Evolutionary conservation across 116 monocot genomes (phyloP), one percentile per base, ranked within the genome.

Genomic region (Iris pallida): DNA sequence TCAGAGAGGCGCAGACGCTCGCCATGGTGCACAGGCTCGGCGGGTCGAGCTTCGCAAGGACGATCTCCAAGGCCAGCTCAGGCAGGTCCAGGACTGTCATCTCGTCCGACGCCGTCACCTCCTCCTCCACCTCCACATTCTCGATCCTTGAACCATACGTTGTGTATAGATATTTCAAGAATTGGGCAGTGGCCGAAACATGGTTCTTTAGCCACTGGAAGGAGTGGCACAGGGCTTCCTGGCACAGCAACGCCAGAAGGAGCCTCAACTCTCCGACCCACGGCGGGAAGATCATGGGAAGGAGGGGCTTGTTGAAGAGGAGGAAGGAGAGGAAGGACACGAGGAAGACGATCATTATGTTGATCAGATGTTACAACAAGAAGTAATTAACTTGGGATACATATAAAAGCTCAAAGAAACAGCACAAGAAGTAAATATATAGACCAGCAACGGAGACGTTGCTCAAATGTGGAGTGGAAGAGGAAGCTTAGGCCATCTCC

Each of bases 141-240:
- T 57, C 88, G 5, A 46, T 42, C 41, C 16, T 66, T 2, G 68
- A 65, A 8, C 48, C n/a, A 68, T 66, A 20, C 78, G 83, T 81
- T 41, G 16, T 44, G 13, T 51, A 58, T 16, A 59, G 51, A 47
- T 20, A 8, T 20, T 11, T 15, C 3, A 53, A 44, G 64, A 57
- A 10, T 16, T 16, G 45, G 48, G 40, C 52, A 40, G 6, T 59
- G n/a, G 52, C 49, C 8, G 53, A 52, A 7, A 49, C 53, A 20
- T n/a, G 15, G 20, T 66, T 51, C 13, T 66, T 49, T 20, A 66
- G 7, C 61, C 30, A 64, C 5, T 59, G 48, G 51, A 59, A 47
- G 20, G 16, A 8, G 30, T 44, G 59, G 52, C 14, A 12, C 0
- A 44, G 16, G 43, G 47, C 43, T 67, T 67, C 66, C 17, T 43